Percentiles rank a stretch among this genome's conserved stretches.
Evolutionary conservation across 164 flowering plant genomes (phyloP).

Genomic region (Vitis labrusca): DNA sequence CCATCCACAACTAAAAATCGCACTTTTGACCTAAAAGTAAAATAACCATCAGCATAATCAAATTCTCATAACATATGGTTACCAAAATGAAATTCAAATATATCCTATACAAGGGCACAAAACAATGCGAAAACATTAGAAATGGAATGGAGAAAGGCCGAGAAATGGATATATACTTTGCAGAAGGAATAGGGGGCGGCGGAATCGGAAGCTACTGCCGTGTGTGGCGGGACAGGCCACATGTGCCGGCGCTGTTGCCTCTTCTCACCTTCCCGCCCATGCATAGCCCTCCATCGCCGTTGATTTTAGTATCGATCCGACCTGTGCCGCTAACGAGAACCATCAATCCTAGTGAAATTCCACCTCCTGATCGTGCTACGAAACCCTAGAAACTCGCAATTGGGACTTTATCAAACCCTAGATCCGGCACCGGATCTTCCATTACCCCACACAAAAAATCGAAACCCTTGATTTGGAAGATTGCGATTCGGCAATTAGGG

Average conservation of each 20-base stretch:
- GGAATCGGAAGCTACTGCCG: conserved; percentile 37
- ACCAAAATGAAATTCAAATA: too few species aligned
- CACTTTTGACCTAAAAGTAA: too few species aligned
- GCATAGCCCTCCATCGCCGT: conserved; percentile 71
- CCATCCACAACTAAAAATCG: too few species aligned
- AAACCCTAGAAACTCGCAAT: conserved; percentile 16
- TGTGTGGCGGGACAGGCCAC: conserved; percentile 56
- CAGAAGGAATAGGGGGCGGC: conserved; percentile 25
- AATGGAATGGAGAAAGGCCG: too few species aligned
- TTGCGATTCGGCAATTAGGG: too few species aligned
- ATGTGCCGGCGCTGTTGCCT: conserved; percentile 63
- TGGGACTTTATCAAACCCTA: conserved; percentile 26
- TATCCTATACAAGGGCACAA: too few species aligned
- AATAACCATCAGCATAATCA: too few species aligned
- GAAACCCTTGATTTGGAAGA: too few species aligned
- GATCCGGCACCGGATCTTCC: conserved; percentile 14
- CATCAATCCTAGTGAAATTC: conserved; percentile 48
- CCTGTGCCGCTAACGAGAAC: conserved; percentile 28
- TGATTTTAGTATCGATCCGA: conserved; percentile 23
- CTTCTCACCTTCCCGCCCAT: conserved; percentile 63
- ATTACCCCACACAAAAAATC: too few species aligned
- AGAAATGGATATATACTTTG: conserved; percentile 35
- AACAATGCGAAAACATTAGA: too few species aligned
- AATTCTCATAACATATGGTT: too few species aligned
- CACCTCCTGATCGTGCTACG: neutral